A percentile compares a stretch with the other conserved stretches of the same genome.
phyloP scores from a whole-genome alignment of 495 filamentous ascomycete species.

The Polyplosphaeria fusca region DNA sequence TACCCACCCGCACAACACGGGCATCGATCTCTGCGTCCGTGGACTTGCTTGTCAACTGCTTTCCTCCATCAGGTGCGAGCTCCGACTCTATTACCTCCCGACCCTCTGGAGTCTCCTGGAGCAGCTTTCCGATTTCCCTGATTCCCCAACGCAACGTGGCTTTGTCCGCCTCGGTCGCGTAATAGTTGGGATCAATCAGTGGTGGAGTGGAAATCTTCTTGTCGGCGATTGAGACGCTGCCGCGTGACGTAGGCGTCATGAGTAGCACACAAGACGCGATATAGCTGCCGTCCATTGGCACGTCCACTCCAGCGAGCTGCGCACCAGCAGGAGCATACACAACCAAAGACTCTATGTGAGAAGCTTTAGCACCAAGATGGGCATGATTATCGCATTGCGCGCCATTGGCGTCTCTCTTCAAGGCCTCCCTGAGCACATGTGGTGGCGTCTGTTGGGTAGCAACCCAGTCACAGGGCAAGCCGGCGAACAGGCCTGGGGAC shows the following conservation, averaged over 20 bases:
- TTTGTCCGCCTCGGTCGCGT: conserved; percentile 26
- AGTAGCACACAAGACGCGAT: conserved; percentile 37
- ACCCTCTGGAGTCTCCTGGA: conserved; percentile 25
- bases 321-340: not conserved
- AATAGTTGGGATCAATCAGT: conserved; percentile 53
- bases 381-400: not conserved
- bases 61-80: not conserved
- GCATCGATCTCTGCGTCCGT: conserved; percentile 27
- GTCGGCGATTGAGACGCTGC: conserved; percentile 55
- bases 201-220: conserved; percentile 53
- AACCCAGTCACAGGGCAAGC: not conserved
- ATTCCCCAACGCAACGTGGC: conserved; percentile 19
- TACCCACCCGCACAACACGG: conserved; percentile 14
- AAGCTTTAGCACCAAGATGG: not conserved
- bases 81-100: conserved; percentile 12
- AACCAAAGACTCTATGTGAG: not conserved
- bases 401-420: not conserved
- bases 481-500: not conserved
- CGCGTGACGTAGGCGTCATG: conserved; percentile 44
- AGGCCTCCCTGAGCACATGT: not conserved
- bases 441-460: not conserved
- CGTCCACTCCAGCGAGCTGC: not conserved
- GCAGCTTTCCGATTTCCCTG: conserved; percentile 5
- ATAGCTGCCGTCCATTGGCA: conserved; percentile 29
- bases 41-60: not conserved